Percentiles rank a stretch among this genome's conserved stretches.
phyloP scores from a whole-genome alignment of 148 eudicot genomes.

The Silene conica region DNA sequence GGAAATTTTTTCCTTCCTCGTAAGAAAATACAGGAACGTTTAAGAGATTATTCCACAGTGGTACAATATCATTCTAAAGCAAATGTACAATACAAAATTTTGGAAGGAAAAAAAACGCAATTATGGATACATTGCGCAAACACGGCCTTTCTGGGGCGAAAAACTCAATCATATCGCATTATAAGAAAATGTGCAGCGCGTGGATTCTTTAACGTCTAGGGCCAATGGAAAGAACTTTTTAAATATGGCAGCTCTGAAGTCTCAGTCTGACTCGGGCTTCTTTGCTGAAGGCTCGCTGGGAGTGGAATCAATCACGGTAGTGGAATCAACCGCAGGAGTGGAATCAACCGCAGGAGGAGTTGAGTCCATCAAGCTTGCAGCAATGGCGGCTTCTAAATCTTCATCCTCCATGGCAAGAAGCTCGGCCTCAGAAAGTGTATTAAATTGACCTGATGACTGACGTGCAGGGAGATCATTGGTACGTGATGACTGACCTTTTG shows the following conservation, averaged over 20 bases:
- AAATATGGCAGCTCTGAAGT: background rate
- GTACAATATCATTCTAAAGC: background rate
- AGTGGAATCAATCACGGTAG: constrained; percentile 1
- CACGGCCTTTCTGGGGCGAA: background rate
- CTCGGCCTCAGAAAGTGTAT: constrained; percentile 33
- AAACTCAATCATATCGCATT: constrained; percentile 12
- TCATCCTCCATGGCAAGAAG: constrained; percentile 68
- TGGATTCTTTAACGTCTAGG: background rate
- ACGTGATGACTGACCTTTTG: constrained; percentile 33
- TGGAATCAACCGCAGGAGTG: constrained; percentile 5
- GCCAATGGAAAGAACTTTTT: background rate
- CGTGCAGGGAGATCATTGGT: constrained; percentile 14
- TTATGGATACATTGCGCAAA: constrained; percentile 9
- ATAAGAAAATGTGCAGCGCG: background rate
- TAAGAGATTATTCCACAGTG: background rate
- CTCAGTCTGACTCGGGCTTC: constrained; percentile 16
- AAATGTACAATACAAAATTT: constrained; percentile 5
- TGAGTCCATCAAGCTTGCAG: constrained; percentile 89
- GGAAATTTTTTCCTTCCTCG: background rate
- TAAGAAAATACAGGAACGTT: background rate
- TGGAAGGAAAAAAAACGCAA: background rate
- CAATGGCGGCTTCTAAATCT: constrained; percentile 88
- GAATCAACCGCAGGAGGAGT: constrained; percentile 18
- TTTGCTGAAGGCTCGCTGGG: constrained; percentile 14
- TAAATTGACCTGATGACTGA: constrained; percentile 30